Conservation (phyloP, 129 eudicot species). For the Kitagawia praeruptora region DNA sequence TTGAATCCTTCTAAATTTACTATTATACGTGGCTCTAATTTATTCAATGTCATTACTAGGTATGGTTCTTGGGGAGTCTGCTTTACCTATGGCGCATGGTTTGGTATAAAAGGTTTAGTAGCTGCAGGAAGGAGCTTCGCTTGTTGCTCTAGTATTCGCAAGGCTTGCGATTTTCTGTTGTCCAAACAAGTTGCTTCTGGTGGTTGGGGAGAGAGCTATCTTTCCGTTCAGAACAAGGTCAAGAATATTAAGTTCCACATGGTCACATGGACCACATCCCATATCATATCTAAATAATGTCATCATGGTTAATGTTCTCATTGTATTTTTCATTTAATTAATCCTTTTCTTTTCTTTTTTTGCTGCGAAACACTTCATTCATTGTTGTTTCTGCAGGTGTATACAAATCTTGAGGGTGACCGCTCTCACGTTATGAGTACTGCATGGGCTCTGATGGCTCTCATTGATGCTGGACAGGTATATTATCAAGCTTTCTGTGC, state of each 20-base stretch:
- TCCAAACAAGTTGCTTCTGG: conserved; percentile 57
- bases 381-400: conserved; percentile 24
- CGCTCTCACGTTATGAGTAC: conserved; percentile 52
- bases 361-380: neutral
- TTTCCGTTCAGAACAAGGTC: conserved; percentile 44
- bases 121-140: conserved; percentile 38
- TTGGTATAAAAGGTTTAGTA: conserved; percentile 56
- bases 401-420: conserved; percentile 40
- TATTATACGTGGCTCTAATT: too few relatives aligned
- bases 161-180: conserved; percentile 54
- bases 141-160: conserved; percentile 40
- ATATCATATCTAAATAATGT: neutral
- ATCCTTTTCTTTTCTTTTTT: neutral
- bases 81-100: conserved; percentile 85
- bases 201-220: conserved; percentile 75
- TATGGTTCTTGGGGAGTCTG: conserved; percentile 54
- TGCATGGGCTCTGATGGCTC: conserved; percentile 74
- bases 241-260: neutral
- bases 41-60: neutral
- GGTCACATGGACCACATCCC: neutral
- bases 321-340: too few relatives aligned
- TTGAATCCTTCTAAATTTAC: neutral
- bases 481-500: neutral
- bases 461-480: conserved; percentile 78
- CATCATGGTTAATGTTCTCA: neutral